Conservation (phyloP, 176 grass and related monocot species). For the Avena insularis region DNA sequence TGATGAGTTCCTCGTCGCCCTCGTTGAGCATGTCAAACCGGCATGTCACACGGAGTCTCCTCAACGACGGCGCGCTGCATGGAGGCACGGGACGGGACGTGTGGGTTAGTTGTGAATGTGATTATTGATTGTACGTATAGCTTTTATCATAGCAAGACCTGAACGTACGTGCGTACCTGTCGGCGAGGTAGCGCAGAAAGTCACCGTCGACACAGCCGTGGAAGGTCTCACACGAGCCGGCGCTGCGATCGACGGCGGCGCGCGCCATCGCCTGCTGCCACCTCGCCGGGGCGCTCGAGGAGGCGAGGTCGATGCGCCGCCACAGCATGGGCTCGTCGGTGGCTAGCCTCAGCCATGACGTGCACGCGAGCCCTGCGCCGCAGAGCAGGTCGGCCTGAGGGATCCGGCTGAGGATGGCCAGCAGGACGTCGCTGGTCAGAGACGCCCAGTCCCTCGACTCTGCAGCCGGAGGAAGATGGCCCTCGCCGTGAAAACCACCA, state of each 20-base stretch:
- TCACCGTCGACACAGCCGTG: background rate
- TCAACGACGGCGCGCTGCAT: background rate
- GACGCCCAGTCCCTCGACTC: background rate
- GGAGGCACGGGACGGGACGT: background rate
- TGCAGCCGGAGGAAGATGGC: background rate
- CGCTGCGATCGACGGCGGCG: background rate
- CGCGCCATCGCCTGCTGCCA: background rate
- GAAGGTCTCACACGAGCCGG: background rate
- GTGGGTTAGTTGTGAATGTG: background rate
- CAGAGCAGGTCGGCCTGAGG: background rate
- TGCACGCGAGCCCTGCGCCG: slow-evolving; percentile 14
- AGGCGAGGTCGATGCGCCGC: background rate
- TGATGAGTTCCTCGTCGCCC: background rate
- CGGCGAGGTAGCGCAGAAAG: background rate
- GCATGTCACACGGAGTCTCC: background rate
- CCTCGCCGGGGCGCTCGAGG: background rate
- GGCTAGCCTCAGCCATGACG: background rate
- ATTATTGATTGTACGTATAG: background rate
- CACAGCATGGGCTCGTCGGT: background rate
- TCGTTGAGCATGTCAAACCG: background rate
- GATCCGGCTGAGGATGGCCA: background rate
- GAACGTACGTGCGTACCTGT: background rate
- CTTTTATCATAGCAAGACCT: background rate
- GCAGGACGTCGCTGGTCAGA: background rate
- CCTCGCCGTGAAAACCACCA: background rate